phyloP scores from a whole-genome alignment of 805 yeast species.

The Wickerhamiella alocasiicola region DNA sequence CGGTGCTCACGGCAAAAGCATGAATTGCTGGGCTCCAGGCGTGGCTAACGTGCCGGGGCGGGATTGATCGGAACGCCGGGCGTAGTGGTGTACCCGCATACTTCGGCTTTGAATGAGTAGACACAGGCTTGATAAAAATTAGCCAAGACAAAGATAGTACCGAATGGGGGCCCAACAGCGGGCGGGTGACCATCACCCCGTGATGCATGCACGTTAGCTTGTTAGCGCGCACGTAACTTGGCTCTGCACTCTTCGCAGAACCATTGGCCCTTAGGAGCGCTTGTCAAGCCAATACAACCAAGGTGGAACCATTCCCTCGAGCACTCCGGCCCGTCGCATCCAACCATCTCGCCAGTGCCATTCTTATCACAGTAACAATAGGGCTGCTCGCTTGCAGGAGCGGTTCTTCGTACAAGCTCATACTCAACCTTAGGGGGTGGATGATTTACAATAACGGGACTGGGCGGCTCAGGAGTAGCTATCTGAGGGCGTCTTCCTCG shows the following conservation, averaged over 20 bases:
- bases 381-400: constrained; percentile 49
- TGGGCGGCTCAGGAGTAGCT: neutral
- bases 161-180: no score
- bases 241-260: constrained; percentile 53
- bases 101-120: no score
- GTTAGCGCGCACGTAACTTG: constrained; percentile 13
- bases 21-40: no score
- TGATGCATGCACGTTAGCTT: no score
- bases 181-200: no score
- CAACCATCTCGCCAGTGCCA: constrained; percentile 98
- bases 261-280: constrained; percentile 81
- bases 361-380: constrained; percentile 96
- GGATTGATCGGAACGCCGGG: no score
- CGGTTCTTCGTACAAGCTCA: constrained; percentile 13
- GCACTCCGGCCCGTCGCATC: constrained; percentile 91
- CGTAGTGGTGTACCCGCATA: no score
- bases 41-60: no score
- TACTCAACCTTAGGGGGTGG: constrained; percentile 10
- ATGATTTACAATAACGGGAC: neutral
- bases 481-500: neutral
- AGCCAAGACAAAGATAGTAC: no score
- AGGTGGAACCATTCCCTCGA: constrained; percentile 92
- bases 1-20: no score
- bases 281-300: constrained; percentile 78
- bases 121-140: no score